These are phyloP conservation scores for Cadophora malorum DNA, from an alignment of 2,329 filamentous ascomycete genomes.

Conservation along the genomic window DNA sequence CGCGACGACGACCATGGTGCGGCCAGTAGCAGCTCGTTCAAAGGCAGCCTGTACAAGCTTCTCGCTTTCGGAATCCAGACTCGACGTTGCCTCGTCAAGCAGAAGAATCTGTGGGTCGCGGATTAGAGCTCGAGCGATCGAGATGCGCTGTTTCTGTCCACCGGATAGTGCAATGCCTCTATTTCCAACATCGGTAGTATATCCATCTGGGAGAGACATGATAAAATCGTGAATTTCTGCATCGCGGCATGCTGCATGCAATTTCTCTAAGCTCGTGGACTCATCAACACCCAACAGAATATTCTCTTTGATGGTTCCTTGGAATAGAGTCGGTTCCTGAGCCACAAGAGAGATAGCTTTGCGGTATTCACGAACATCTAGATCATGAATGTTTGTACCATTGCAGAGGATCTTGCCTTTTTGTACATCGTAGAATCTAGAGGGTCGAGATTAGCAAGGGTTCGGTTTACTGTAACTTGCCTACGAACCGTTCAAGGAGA, in stretches of 20 bases:
- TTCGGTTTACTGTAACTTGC: neutral
- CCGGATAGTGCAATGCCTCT: constrained; percentile 56
- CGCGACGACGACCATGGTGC: constrained; percentile 79
- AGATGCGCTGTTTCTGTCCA: constrained; percentile 62
- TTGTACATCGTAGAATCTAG: constrained; percentile 71
- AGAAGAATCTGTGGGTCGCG: constrained; percentile 58
- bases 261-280: constrained; percentile 48
- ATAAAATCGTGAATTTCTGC: constrained; percentile 62
- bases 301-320: constrained; percentile 72
- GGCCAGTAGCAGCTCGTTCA: constrained; percentile 66
- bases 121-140: constrained; percentile 61
- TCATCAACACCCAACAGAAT: constrained; percentile 66
- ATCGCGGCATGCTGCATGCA: constrained; percentile 55
- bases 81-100: constrained; percentile 64
- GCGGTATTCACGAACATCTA: constrained; percentile 69
- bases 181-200: constrained; percentile 54
- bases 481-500: constrained; percentile 58
- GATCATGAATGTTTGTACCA: constrained; percentile 60
- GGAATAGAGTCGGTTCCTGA: constrained; percentile 72
- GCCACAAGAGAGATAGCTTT: constrained; percentile 72
- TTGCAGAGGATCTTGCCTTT: constrained; percentile 71
- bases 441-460: neutral
- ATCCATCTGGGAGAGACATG: constrained; percentile 56
- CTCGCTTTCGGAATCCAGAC: constrained; percentile 62
- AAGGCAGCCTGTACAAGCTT: constrained; percentile 68